Percentiles rank a stretch among this genome's conserved stretches.
phyloP scores from a whole-genome alignment of 352 stramenopile species.

The Phytophthora pluvialis region DNA sequence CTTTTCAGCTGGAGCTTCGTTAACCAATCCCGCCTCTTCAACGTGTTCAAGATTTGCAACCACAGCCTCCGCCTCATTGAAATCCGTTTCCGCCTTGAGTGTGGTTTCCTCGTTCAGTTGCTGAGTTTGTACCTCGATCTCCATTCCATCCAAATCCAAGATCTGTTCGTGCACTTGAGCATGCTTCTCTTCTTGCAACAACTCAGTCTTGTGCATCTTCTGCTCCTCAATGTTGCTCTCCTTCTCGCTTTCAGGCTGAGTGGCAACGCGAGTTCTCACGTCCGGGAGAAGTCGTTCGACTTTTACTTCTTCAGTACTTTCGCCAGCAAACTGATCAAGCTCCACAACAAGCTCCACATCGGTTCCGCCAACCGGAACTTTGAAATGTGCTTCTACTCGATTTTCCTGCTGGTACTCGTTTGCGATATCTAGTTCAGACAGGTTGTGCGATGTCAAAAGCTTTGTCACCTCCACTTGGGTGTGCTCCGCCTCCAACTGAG shows the following conservation, averaged over 20 bases:
- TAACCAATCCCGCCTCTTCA: neutral
- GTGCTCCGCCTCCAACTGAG: conserved; percentile 26
- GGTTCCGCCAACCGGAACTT: conserved; percentile 1
- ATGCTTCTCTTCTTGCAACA: conserved; percentile 9
- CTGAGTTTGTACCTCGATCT: conserved; percentile 4
- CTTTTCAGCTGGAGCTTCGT: conserved; percentile 6
- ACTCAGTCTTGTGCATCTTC: neutral
- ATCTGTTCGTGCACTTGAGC: neutral
- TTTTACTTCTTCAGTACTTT: conserved; percentile 9
- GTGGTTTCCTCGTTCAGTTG: conserved; percentile 4
- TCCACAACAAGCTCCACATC: conserved; percentile 16
- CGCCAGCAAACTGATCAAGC: neutral
- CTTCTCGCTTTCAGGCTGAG: neutral
- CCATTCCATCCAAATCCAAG: neutral
- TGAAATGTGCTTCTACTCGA: neutral
- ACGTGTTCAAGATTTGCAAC: neutral
- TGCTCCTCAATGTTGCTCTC: neutral
- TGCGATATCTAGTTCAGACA: conserved; percentile 13
- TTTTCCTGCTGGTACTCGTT: conserved; percentile 17
- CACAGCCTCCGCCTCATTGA: conserved; percentile 6
- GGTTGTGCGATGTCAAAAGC: conserved; percentile 4
- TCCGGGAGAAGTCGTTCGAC: conserved; percentile 1
- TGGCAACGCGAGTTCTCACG: conserved; percentile 6
- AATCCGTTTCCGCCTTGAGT: conserved; percentile 4
- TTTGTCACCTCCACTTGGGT: conserved; percentile 23